Evolutionary conservation across 2,329 filamentous ascomycete species (phyloP).

Genomic region (Xylariaceae sp.): DNA sequence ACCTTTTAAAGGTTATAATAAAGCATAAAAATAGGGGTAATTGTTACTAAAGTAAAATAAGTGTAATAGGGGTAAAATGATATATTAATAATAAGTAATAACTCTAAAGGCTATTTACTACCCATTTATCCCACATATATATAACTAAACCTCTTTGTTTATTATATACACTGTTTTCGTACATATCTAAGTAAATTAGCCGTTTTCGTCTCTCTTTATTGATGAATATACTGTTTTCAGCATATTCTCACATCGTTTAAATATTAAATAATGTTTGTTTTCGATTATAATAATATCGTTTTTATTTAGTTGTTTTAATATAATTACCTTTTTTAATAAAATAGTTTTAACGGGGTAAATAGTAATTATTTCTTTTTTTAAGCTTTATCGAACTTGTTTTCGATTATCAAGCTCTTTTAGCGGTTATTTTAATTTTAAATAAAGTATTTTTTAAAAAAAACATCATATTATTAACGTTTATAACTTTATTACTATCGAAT

Average conservation of each 20-base stretch:
- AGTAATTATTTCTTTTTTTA: background rate
- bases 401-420: constrained; percentile 5
- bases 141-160: too few species aligned
- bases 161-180: too few species aligned
- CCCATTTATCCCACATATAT: too few species aligned
- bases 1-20: too few species aligned
- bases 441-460: constrained; percentile 3
- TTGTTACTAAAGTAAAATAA: too few species aligned
- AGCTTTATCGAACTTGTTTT: background rate
- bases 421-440: background rate
- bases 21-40: too few species aligned
- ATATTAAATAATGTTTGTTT: background rate
- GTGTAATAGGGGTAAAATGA: too few species aligned
- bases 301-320: constrained; percentile 3
- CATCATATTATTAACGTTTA: constrained; percentile 4
- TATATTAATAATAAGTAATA: too few species aligned
- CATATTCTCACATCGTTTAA: background rate
- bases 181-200: too few species aligned
- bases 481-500: constrained; percentile 1
- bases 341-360: background rate
- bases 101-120: too few species aligned
- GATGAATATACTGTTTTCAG: too few species aligned
- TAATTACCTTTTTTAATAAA: constrained; percentile 2
- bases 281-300: background rate
- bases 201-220: too few species aligned